Evolutionary conservation across 495 filamentous ascomycete genomes (phyloP).

Genomic region (Penicillium cataractarum): DNA sequence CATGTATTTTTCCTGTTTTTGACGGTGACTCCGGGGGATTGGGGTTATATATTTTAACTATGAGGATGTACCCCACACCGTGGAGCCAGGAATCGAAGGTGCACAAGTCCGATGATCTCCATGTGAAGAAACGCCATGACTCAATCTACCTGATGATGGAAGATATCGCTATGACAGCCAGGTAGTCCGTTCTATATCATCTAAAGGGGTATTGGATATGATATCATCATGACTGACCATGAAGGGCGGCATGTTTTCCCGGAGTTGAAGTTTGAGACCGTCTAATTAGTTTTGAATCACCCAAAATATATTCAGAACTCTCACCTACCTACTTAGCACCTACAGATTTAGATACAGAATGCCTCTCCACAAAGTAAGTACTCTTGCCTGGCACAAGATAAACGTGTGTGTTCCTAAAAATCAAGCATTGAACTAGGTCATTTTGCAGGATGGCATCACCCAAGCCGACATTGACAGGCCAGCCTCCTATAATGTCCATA

Average conservation of each 20-base stretch:
- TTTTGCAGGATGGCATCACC: slow-evolving; percentile 1
- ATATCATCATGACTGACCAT: slow-evolving; percentile 12
- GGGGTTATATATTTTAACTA: background rate
- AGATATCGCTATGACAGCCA: background rate
- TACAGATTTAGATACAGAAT: background rate
- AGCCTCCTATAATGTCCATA: background rate
- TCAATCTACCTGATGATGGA: background rate
- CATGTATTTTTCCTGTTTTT: too few species aligned
- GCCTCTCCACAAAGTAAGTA: slow-evolving; percentile 11
- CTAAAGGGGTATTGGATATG: background rate
- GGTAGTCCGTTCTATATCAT: background rate
- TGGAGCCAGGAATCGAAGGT: background rate
- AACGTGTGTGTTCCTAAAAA: background rate
- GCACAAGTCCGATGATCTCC: background rate
- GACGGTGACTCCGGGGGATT: too few species aligned
- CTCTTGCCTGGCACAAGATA: background rate
- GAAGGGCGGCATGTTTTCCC: background rate
- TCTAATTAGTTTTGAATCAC: background rate
- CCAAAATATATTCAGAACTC: background rate
- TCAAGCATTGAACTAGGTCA: background rate
- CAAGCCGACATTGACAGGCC: slow-evolving; percentile 10
- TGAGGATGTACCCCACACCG: too few species aligned
- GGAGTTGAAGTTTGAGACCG: background rate
- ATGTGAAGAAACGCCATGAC: background rate
- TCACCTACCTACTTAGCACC: background rate